Evolutionary conservation across 148 eudicot genomes (phyloP).

Genomic region (Polygonum aviculare): DNA sequence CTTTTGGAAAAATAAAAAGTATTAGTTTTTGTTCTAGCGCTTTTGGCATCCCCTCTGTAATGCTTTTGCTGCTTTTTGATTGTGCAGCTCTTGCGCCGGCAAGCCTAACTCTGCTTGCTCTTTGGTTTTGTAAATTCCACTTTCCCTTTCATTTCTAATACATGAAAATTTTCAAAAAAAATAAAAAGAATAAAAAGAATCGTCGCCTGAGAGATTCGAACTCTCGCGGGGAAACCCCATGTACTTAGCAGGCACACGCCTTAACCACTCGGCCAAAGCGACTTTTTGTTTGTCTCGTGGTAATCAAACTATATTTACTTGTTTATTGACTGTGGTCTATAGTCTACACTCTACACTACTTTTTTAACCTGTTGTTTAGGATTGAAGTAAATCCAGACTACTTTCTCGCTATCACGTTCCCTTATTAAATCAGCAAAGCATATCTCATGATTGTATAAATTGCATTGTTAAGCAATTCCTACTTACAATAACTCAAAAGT

Average conservation of each 20-base stretch:
- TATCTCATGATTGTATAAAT: neutral
- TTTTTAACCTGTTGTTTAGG: neutral
- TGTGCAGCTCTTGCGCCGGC: too few species aligned
- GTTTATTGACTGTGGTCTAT: neutral
- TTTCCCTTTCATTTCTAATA: too few species aligned
- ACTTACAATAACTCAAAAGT: neutral
- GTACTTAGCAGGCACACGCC: constrained; percentile 99
- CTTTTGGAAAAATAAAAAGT: neutral
- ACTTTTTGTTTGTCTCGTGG: neutral
- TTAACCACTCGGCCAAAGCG: constrained; percentile 99
- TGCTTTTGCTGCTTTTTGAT: too few species aligned
- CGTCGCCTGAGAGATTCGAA: constrained; percentile 99
- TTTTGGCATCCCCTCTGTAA: too few species aligned
- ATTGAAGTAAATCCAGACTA: neutral
- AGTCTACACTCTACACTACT: neutral
- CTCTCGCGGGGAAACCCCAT: constrained; percentile 99
- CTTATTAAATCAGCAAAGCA: neutral
- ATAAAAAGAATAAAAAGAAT: neutral
- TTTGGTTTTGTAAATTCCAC: too few species aligned
- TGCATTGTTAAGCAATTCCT: neutral
- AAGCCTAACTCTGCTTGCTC: too few species aligned
- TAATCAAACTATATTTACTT: neutral
- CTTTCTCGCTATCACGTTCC: neutral
- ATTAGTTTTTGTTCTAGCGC: too few species aligned
- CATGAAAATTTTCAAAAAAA: too few species aligned